Conservation (phyloP, 106 monocot genomes). For the Dendrobium officinale region DNA sequence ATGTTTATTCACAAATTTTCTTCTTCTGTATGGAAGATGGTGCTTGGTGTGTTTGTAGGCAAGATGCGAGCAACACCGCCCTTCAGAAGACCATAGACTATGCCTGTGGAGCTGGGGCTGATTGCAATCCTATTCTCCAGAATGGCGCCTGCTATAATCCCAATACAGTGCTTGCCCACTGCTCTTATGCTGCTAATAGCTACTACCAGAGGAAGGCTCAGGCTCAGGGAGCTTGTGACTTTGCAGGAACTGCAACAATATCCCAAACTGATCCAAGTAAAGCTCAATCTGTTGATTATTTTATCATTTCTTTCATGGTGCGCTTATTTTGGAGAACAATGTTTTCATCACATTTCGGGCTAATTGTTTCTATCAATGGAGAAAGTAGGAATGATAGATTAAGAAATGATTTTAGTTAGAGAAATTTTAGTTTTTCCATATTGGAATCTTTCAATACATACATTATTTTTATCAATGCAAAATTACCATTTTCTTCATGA, state of each 20-base stretch:
- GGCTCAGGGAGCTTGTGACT: conserved; percentile 34
- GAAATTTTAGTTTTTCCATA: too few relatives aligned
- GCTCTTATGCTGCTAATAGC: conserved; percentile 70
- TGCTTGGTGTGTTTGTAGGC: conserved; percentile 53
- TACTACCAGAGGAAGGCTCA: conserved; percentile 58
- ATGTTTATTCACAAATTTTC: background rate
- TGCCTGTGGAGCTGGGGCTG: conserved; percentile 62
- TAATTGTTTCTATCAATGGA: background rate
- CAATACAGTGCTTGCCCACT: conserved; percentile 40
- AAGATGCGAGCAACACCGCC: conserved; percentile 15
- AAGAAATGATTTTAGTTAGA: background rate
- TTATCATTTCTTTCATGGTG: background rate
- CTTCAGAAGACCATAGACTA: conserved; percentile 53
- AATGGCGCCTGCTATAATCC: conserved; percentile 47
- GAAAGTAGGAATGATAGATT: background rate
- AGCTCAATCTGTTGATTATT: background rate
- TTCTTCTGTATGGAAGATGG: conserved; percentile 31
- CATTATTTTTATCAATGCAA: too few relatives aligned
- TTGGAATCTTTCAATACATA: too few relatives aligned
- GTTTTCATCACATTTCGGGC: background rate
- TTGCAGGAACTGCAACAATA: conserved; percentile 39
- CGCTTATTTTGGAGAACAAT: background rate
- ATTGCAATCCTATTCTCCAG: conserved; percentile 31
- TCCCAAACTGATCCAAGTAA: conserved; percentile 39
- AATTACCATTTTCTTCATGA: too few relatives aligned